phyloP scores from a whole-genome alignment of 495 filamentous ascomycete genomes.

The Penicillium macrosclerotiorum region DNA sequence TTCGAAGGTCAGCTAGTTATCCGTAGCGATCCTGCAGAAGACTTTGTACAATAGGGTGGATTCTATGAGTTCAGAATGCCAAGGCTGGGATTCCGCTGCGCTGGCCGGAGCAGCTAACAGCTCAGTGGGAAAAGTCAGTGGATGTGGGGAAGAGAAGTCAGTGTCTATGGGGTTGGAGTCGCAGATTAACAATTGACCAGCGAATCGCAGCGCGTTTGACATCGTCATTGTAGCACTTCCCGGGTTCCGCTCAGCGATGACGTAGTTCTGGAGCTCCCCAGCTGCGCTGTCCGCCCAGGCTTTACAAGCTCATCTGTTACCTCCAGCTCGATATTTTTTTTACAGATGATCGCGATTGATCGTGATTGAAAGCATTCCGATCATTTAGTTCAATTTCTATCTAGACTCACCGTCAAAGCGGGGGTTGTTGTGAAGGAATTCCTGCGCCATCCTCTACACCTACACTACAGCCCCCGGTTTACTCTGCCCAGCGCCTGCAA shows the following conservation, averaged over 20 bases:
- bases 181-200: constrained; percentile 8
- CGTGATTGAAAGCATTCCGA: no score
- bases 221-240: constrained; percentile 25
- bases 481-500: not conserved
- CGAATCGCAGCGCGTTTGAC: constrained; percentile 2
- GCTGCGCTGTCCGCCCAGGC: not conserved
- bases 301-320: not conserved
- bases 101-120: constrained; percentile 2
- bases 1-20: not conserved
- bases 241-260: constrained; percentile 21
- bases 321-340: not conserved
- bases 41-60: not conserved
- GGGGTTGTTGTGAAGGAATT: constrained; percentile 3
- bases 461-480: not conserved
- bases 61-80: constrained; percentile 4
- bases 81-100: constrained; percentile 3
- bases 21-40: not conserved
- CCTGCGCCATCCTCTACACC: not conserved
- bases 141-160: constrained; percentile 9
- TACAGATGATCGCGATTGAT: no score
- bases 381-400: constrained; percentile 5
- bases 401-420: not conserved
- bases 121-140: constrained; percentile 6
- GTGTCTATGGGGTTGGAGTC: not conserved
- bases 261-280: constrained; percentile 15